Percentiles rank a stretch among this genome's conserved stretches.
Evolutionary conservation across 306 rosid species (phyloP).

Genomic region (Pueraria montana): DNA sequence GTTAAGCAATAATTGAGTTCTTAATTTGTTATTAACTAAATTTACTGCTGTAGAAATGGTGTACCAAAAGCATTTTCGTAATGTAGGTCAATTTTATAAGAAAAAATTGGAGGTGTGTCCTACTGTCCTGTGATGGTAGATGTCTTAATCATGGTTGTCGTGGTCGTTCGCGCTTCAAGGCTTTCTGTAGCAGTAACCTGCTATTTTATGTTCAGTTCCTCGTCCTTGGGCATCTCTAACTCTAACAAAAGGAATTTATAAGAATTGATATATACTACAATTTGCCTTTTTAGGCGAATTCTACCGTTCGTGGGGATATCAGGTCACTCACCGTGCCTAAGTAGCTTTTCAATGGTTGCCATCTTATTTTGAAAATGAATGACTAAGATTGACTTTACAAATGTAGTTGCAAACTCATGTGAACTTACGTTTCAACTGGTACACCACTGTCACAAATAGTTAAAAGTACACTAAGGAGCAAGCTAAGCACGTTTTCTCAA

Average conservation of each 20-base stretch:
- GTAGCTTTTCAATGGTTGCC: too few relatives aligned
- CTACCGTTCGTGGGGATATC: too few relatives aligned
- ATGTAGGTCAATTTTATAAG: neutral
- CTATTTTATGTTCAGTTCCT: neutral
- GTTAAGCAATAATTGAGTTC: neutral
- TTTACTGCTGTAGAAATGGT: neutral
- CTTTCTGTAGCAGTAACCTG: neutral
- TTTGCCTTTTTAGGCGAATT: too few relatives aligned
- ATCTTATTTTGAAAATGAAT: too few relatives aligned
- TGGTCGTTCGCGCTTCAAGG: neutral
- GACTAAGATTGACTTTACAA: too few relatives aligned
- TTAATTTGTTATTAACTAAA: neutral
- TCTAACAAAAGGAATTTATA: neutral
- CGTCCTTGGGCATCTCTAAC: neutral
- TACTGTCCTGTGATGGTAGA: neutral
- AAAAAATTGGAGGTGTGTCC: neutral
- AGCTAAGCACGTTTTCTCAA: too few relatives aligned
- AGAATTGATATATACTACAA: too few relatives aligned
- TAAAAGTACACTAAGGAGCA: too few relatives aligned
- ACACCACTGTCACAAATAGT: too few relatives aligned
- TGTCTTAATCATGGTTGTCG: neutral
- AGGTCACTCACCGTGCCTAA: too few relatives aligned
- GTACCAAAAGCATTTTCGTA: neutral
- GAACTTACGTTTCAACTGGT: too few relatives aligned
- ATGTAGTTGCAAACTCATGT: too few relatives aligned